These are phyloP conservation scores for Isatis lusitanica DNA, from an alignment of 441 rosid genomes.

Conservation along the genomic window DNA sequence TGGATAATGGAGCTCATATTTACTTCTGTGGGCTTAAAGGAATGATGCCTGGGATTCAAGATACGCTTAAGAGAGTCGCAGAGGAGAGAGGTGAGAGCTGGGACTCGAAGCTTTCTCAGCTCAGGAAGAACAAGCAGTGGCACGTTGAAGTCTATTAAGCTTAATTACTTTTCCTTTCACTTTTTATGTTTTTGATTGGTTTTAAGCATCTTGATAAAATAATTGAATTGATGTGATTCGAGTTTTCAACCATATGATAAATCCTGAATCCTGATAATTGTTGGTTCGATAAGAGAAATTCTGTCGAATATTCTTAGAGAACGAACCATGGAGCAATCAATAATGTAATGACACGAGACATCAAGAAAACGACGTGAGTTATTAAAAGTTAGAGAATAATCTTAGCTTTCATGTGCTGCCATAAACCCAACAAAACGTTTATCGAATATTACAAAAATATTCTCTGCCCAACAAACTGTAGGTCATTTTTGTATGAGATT, in stretches of 20 bases:
- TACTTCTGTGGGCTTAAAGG: conserved; percentile 92
- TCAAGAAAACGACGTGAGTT: conserved; percentile 18
- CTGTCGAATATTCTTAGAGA: conserved; percentile 23
- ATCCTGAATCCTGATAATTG: neutral
- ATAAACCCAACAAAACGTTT: conserved; percentile 9
- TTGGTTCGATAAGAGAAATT: conserved; percentile 2
- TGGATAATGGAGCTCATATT: conserved; percentile 84
- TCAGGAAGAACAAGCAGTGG: conserved; percentile 94
- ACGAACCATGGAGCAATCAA: neutral
- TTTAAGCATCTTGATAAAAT: conserved; percentile 17
- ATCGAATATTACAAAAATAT: neutral
- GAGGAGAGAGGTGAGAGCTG: conserved; percentile 84
- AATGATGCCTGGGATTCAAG: conserved; percentile 96
- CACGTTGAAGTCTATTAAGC: conserved; percentile 83
- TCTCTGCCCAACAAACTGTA: neutral
- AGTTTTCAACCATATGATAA: conserved; percentile 14
- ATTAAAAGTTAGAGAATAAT: conserved; percentile 1
- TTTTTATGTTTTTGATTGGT: neutral
- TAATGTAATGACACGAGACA: neutral
- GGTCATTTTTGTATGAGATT: neutral
- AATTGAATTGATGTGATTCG: conserved; percentile 10
- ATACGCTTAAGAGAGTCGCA: conserved; percentile 79
- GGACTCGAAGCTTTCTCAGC: conserved; percentile 82
- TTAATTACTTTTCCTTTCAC: neutral
- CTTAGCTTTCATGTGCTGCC: conserved; percentile 13